Conservation (phyloP, 78 protist genomes). For the Chrysochromulina parva region DNA sequence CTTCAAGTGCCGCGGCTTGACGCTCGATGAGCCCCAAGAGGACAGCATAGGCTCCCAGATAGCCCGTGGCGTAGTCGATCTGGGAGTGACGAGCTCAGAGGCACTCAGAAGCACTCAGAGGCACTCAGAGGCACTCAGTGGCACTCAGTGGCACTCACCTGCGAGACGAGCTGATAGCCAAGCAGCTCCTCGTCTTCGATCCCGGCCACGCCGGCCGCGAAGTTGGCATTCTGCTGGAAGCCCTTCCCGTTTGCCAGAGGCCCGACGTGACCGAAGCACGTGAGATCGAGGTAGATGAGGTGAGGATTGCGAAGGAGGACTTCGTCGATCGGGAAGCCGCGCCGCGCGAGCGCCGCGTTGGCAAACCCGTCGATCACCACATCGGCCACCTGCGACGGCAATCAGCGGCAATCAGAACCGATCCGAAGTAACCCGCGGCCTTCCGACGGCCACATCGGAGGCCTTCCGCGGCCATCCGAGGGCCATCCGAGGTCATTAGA, state of each 20-base stretch:
- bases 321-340: background rate
- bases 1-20: background rate
- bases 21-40: background rate
- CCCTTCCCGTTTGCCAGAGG: background rate
- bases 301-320: background rate
- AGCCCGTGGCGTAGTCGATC: background rate
- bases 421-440: too few relatives aligned
- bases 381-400: background rate
- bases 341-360: background rate
- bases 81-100: background rate
- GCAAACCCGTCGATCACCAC: background rate
- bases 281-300: background rate
- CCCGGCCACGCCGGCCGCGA: background rate
- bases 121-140: too few relatives aligned
- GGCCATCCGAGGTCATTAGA: too few relatives aligned
- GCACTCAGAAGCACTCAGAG: too few relatives aligned
- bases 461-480: too few relatives aligned
- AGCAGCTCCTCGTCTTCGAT: background rate
- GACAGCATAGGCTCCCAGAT: background rate
- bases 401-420: too few relatives aligned
- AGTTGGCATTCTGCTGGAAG: constrained; percentile 5
- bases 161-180: constrained; percentile 10
- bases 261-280: background rate
- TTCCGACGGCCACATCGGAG: too few relatives aligned
- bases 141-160: background rate